Percentiles rank a stretch among this genome's conserved stretches.
Evolutionary conservation across 257 asterid species (phyloP).

Genomic region (Coffea canephora): DNA sequence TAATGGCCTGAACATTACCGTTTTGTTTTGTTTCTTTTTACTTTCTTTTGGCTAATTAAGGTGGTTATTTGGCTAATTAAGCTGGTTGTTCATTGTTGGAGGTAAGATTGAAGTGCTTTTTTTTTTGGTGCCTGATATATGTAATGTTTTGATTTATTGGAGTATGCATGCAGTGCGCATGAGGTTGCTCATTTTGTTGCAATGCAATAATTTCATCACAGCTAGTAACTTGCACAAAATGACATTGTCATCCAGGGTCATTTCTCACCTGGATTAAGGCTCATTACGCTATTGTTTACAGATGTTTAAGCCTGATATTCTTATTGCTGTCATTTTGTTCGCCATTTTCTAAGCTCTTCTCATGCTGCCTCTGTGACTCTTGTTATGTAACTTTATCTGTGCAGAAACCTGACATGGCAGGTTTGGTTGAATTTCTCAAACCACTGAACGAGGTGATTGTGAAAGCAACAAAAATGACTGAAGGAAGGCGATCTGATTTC

Average conservation of each 20-base stretch:
- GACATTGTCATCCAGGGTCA: neutral
- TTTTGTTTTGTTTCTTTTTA: neutral
- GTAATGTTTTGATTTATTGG: neutral
- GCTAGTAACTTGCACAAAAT: neutral
- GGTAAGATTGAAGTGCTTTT: too few species aligned
- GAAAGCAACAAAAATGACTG: slow-evolving; percentile 69
- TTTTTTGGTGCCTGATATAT: neutral
- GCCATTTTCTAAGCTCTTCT: neutral
- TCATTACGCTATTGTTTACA: neutral
- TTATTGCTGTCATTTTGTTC: neutral
- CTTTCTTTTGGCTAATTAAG: neutral
- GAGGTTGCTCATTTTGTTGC: neutral
- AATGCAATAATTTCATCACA: neutral
- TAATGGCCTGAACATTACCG: neutral
- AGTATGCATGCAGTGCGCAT: neutral
- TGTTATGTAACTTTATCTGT: slow-evolving; percentile 15
- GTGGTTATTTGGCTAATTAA: too few species aligned
- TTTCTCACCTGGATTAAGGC: neutral
- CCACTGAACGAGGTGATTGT: slow-evolving; percentile 74
- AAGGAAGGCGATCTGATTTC: slow-evolving; percentile 77
- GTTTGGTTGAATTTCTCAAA: slow-evolving; percentile 74
- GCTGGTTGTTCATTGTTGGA: neutral
- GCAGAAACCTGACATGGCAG: slow-evolving; percentile 86
- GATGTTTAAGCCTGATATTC: neutral
- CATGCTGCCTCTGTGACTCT: neutral